phyloP scores from a whole-genome alignment of 2,329 filamentous ascomycete genomes.

The Xylariaceae sp. region DNA sequence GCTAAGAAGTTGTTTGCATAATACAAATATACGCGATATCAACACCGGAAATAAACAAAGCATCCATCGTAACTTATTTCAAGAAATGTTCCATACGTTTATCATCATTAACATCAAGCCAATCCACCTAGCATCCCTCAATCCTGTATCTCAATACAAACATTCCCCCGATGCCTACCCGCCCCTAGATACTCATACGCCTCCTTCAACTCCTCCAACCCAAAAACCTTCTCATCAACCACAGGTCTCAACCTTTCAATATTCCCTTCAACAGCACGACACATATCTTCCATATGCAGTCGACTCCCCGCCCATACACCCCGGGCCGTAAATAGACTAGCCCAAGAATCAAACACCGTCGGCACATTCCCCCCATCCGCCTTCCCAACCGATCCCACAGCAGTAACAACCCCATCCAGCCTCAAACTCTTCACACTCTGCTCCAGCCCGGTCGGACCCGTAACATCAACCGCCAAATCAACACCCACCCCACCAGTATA shows the following conservation, averaged over 20 bases:
- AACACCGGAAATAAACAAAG: too few relatives aligned
- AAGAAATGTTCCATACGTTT: too few relatives aligned
- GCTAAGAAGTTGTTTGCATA: too few relatives aligned
- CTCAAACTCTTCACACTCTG: constrained; percentile 50
- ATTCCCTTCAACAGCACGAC: constrained; percentile 55
- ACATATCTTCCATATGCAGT: constrained; percentile 59
- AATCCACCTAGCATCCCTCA: too few relatives aligned
- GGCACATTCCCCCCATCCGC: constrained; percentile 33
- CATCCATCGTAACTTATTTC: too few relatives aligned
- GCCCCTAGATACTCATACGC: constrained; percentile 49
- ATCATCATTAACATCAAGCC: too few relatives aligned
- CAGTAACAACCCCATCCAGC: constrained; percentile 49
- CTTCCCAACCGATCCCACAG: constrained; percentile 50
- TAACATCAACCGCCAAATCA: constrained; percentile 53
- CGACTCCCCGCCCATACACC: constrained; percentile 56
- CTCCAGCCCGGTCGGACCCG: constrained; percentile 47
- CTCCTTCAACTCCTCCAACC: constrained; percentile 53
- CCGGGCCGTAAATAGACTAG: constrained; percentile 50
- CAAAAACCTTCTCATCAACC: constrained; percentile 54
- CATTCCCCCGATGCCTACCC: constrained; percentile 49
- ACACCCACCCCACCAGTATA: constrained; percentile 49
- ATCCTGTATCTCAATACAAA: constrained; percentile 39
- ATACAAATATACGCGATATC: too few relatives aligned
- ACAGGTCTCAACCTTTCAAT: constrained; percentile 51
- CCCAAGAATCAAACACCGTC: constrained; percentile 40